phyloP scores from a whole-genome alignment of 306 rosid genomes.

The Cucurbita argyrosperma region DNA sequence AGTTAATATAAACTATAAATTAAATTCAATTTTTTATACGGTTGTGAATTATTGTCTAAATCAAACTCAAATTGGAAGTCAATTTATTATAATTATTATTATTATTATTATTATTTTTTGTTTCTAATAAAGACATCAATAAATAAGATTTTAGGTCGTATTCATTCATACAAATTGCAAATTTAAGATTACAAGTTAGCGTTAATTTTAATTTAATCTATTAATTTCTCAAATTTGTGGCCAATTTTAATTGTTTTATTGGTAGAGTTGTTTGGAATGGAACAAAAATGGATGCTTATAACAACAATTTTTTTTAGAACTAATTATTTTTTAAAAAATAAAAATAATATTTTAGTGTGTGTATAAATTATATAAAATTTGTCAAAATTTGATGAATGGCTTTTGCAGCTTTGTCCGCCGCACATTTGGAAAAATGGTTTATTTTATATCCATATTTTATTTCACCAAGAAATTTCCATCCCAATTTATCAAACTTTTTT shows the following conservation, averaged over 20 bases:
- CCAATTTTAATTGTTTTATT: not conserved
- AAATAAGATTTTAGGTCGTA: not conserved
- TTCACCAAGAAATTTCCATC: not conserved
- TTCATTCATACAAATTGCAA: not conserved
- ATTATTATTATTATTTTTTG: not conserved
- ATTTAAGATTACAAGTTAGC: not conserved
- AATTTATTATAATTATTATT: not conserved
- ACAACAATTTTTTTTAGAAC: too few species aligned
- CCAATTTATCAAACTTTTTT: too few species aligned
- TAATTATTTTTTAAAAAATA: too few species aligned
- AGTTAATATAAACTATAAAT: not conserved
- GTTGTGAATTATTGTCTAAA: not conserved
- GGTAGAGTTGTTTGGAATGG: not conserved
- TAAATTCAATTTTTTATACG: not conserved
- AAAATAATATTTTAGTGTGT: too few species aligned
- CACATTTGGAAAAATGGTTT: not conserved
- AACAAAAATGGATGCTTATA: not conserved
- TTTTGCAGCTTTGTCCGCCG: slow-evolving; percentile 3
- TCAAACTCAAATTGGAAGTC: not conserved
- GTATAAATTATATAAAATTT: not conserved
- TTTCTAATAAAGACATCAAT: not conserved
- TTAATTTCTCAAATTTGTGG: not conserved
- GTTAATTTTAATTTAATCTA: not conserved
- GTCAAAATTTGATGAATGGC: not conserved
- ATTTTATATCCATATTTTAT: not conserved